Conservation (phyloP, 208 protist genomes). For the Trypanosoma avium region DNA sequence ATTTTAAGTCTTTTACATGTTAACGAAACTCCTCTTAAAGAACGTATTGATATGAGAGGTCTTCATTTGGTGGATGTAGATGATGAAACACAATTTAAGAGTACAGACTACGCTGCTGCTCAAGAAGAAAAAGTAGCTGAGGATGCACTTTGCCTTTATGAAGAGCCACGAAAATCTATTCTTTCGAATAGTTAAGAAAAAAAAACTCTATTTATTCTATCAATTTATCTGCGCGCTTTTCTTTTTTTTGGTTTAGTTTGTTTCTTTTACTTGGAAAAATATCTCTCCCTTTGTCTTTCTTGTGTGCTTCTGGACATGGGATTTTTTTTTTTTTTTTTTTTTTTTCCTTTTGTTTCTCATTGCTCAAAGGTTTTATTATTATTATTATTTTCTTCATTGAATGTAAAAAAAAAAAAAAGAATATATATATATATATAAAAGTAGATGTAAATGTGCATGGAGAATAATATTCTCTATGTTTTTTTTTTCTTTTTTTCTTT, state of each 20-base stretch:
- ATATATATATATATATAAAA: too few species aligned
- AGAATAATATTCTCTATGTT: too few species aligned
- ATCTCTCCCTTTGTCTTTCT: too few species aligned
- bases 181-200: slow-evolving; percentile 17
- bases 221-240: neutral
- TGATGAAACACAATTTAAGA: slow-evolving; percentile 65
- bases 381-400: too few species aligned
- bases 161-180: slow-evolving; percentile 4
- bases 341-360: too few species aligned
- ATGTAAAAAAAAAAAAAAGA: too few species aligned
- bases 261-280: too few species aligned
- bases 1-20: slow-evolving; percentile 78
- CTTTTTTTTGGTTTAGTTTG: neutral
- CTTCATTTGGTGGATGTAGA: slow-evolving; percentile 48
- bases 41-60: slow-evolving; percentile 54
- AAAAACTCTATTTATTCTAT: neutral
- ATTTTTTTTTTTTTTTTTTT: too few species aligned
- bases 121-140: slow-evolving; percentile 47
- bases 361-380: too few species aligned
- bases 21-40: slow-evolving; percentile 61
- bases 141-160: slow-evolving; percentile 53
- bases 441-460: too few species aligned
- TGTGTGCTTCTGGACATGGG: too few species aligned
- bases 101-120: slow-evolving; percentile 68
- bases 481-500: neutral